Conservation (phyloP, 148 eudicot species). For the Persicaria tinctoria region DNA sequence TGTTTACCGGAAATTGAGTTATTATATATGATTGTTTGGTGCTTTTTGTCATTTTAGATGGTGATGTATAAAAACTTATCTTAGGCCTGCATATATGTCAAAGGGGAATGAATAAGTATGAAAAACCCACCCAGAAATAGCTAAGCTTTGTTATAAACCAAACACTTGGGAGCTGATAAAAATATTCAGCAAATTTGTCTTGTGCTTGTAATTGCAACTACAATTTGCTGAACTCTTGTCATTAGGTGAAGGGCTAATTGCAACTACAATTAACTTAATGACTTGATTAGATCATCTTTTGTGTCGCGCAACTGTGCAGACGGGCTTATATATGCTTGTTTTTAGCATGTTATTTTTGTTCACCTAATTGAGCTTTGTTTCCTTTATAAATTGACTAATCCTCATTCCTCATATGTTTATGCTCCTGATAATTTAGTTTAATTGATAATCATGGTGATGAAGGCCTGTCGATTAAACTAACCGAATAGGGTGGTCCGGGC, state of each 20-base stretch:
- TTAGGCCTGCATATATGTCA: conserved; percentile 17
- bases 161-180: not conserved
- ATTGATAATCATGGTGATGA: not conserved
- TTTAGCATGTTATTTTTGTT: conserved; percentile 7
- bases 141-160: not conserved
- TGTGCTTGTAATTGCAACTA: not conserved
- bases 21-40: too few species aligned
- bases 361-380: conserved; percentile 1
- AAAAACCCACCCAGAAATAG: conserved; percentile 3
- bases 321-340: conserved; percentile 4
- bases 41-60: conserved; percentile 13
- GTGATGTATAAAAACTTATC: conserved; percentile 26
- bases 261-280: not conserved
- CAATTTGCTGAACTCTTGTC: conserved; percentile 1
- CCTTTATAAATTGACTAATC: not conserved
- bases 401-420: not conserved
- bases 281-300: conserved; percentile 8
- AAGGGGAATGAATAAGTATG: conserved; percentile 21
- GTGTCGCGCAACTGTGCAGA: not conserved
- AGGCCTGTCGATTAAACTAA: not conserved
- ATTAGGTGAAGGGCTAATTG: conserved; percentile 2
- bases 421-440: conserved; percentile 10
- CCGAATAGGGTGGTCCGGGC: not conserved
- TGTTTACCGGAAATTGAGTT: too few species aligned
- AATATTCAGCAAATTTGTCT: not conserved